Evolutionary conservation across 108 stramenopile genomes (phyloP).

Genomic region (Fragilaria radians): DNA sequence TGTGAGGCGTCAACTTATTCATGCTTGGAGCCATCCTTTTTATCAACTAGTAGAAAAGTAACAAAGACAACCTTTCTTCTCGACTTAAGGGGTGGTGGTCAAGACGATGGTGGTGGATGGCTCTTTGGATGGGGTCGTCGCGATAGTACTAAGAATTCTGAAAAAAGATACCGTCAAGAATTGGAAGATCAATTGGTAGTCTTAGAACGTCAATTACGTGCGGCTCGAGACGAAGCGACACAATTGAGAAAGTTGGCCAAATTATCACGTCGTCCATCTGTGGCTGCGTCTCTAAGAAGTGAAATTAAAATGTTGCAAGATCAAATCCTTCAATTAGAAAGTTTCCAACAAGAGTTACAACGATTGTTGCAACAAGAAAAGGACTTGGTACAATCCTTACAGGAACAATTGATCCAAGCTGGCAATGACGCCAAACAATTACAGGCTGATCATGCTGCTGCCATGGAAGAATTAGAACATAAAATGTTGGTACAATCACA

Average conservation of each 20-base stretch:
- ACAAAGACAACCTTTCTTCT: too few relatives aligned
- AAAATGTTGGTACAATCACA: not conserved
- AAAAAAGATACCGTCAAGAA: slow-evolving; percentile 15
- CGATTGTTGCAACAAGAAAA: not conserved
- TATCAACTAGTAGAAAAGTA: too few relatives aligned
- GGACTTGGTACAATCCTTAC: not conserved
- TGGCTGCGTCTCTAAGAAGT: not conserved
- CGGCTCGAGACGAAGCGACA: slow-evolving; percentile 25
- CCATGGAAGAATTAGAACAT: not conserved
- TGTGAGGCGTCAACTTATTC: too few relatives aligned
- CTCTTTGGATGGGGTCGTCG: not conserved
- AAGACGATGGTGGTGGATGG: too few relatives aligned
- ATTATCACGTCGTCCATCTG: not conserved
- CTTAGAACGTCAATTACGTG: slow-evolving; percentile 28
- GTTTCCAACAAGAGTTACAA: not conserved
- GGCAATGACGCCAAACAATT: not conserved
- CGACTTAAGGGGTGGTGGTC: too few relatives aligned
- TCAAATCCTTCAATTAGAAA: not conserved
- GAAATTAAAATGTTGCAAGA: not conserved
- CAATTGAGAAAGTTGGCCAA: slow-evolving; percentile 10
- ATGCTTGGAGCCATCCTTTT: too few relatives aligned
- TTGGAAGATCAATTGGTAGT: slow-evolving; percentile 28
- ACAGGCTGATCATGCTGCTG: not conserved
- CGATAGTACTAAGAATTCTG: too few relatives aligned
- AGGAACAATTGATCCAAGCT: not conserved